These are phyloP conservation scores for Limonium bicolor DNA, from an alignment of 148 eudicot genomes.

Conservation along the genomic window DNA sequence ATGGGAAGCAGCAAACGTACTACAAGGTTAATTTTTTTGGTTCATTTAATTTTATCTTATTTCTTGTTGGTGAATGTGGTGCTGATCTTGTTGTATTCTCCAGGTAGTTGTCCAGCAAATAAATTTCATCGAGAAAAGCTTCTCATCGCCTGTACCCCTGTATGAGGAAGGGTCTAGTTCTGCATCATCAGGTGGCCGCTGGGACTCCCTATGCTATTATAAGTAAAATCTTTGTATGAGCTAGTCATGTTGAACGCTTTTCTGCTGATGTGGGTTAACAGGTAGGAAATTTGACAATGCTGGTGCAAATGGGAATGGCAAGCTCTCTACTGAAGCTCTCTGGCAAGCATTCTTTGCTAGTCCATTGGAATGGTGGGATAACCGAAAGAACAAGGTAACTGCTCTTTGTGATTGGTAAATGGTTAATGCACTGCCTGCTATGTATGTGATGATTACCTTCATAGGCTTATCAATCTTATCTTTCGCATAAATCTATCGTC, in stretches of 20 bases:
- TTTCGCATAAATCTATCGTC: background rate
- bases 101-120: constrained; percentile 83
- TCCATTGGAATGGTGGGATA: constrained; percentile 99
- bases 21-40: constrained; percentile 30
- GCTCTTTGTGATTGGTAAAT: too few species aligned
- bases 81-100: constrained; percentile 3
- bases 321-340: constrained; percentile 52
- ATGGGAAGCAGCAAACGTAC: constrained; percentile 67
- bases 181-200: constrained; percentile 26
- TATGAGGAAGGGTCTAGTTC: constrained; percentile 51
- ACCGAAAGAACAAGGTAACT: constrained; percentile 90
- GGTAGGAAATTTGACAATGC: constrained; percentile 26
- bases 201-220: too few species aligned
- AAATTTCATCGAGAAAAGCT: constrained; percentile 59
- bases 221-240: constrained; percentile 4
- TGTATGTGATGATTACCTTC: too few species aligned
- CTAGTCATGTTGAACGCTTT: background rate
- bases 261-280: constrained; percentile 13
- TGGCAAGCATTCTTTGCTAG: constrained; percentile 97
- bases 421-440: too few species aligned
- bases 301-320: constrained; percentile 23
- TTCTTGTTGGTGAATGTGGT: background rate
- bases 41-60: background rate
- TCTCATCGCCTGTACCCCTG: constrained; percentile 30
- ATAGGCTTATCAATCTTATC: too few species aligned